Evolutionary conservation across 495 filamentous ascomycete species (phyloP).

Genomic region (Podospora fimiseda): DNA sequence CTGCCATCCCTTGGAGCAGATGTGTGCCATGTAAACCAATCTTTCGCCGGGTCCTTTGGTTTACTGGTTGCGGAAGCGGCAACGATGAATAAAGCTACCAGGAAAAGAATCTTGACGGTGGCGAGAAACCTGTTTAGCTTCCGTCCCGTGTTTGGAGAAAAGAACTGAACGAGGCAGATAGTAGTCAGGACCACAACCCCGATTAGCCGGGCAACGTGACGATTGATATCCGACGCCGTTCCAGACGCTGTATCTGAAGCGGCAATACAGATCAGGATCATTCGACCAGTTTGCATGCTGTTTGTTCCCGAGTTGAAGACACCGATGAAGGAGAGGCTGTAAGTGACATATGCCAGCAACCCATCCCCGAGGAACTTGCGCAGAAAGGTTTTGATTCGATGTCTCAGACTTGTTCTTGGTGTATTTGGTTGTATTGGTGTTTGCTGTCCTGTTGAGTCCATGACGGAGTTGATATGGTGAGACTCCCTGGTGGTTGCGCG

Average conservation of each 20-base stretch:
- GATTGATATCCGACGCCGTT: background rate
- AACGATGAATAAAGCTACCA: background rate
- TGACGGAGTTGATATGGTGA: too few relatives aligned
- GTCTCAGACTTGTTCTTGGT: too few relatives aligned
- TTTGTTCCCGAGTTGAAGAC: conserved; percentile 1
- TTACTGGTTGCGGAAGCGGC: background rate
- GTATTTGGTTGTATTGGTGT: too few relatives aligned
- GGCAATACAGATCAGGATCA: background rate
- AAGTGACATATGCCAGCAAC: background rate
- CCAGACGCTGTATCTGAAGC: background rate
- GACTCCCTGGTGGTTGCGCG: too few relatives aligned
- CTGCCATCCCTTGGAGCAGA: too few relatives aligned
- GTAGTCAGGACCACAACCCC: background rate
- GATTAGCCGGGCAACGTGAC: background rate
- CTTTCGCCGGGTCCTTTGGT: background rate
- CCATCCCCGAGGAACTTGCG: background rate
- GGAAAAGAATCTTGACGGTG: background rate
- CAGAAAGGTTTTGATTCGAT: too few relatives aligned
- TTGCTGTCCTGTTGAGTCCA: too few relatives aligned
- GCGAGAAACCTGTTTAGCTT: background rate
- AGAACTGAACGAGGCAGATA: background rate
- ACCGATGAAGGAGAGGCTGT: background rate
- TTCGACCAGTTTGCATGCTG: background rate
- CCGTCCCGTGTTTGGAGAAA: background rate
- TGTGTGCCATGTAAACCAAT: background rate